A percentile compares a stretch with the other conserved stretches of the same genome.
Conservation (phyloP, 2,329 filamentous ascomycete genomes). For the Fusarium armeniacum region DNA sequence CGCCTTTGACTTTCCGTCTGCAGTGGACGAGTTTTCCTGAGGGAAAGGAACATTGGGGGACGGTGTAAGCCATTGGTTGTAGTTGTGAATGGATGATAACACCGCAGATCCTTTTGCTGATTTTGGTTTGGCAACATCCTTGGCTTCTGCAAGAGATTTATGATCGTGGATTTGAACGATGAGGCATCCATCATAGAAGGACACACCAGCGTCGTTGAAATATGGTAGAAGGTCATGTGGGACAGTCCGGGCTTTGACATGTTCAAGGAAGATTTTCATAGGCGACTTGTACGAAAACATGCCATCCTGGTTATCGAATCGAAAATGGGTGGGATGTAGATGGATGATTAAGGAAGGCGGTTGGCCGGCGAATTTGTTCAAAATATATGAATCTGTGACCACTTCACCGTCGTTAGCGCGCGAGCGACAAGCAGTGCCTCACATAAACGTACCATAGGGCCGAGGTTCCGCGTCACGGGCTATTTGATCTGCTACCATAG, state of each 20-base stretch:
- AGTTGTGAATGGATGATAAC: constrained; percentile 91
- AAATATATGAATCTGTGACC: constrained; percentile 79
- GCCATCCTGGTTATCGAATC: constrained; percentile 93
- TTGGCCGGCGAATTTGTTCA: constrained; percentile 82
- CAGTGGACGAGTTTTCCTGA: constrained; percentile 64
- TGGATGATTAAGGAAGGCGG: constrained; percentile 89
- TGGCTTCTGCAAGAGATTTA: constrained; percentile 73
- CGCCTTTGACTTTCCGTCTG: constrained; percentile 45
- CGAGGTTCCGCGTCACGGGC: constrained; percentile 60
- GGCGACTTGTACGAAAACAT: constrained; percentile 93
- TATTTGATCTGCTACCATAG: constrained; percentile 60
- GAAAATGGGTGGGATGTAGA: constrained; percentile 86
- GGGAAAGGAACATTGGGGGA: constrained; percentile 87
- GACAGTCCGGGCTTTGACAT: constrained; percentile 80
- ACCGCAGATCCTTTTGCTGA: constrained; percentile 72
- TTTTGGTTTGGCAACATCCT: constrained; percentile 66
- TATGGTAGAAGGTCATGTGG: constrained; percentile 91
- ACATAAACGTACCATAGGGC: constrained; percentile 63
- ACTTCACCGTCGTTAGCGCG: constrained; percentile 64
- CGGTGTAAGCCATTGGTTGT: constrained; percentile 89
- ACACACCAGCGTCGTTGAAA: constrained; percentile 77
- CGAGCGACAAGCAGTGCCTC: neutral
- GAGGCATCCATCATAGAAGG: constrained; percentile 93
- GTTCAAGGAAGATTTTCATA: constrained; percentile 85
- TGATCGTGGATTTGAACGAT: constrained; percentile 96